Evolutionary conservation across 495 filamentous ascomycete genomes (phyloP), one percentile per base, ranked within the genome.

Genomic region (Hypomontagnella submonticulosa): DNA sequence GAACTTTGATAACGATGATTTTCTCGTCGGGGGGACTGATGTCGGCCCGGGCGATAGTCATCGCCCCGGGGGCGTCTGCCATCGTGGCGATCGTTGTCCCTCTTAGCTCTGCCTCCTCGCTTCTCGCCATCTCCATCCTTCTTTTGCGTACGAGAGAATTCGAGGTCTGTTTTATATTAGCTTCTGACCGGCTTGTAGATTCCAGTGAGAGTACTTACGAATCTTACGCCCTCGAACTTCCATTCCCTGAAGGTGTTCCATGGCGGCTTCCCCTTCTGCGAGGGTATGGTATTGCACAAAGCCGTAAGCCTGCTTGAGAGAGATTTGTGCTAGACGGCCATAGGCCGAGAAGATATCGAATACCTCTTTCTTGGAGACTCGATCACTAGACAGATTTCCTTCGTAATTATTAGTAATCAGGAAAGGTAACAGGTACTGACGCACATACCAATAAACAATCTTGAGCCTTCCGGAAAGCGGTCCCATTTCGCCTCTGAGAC

Each of bases 231-330:
- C 93, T 72, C 90, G 84, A 5, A 97, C 82, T 18, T 90, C 79
- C 18, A 85, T 84, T 4, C 90, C 92, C 76, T 98, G 91, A 62
- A 97, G 89, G 4, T 78, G 78, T 19, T 90, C 82, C 57, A 97
- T 82, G 11, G 93, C 92, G 23, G 81, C 79, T 59, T 85, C 80
- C 65, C 92, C 95, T 66, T 92, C 88, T 10, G 78, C 79, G 3
- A 86, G 78, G 34, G 92, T 91, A 54, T 96, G 82, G 62, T 94
- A 99, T 72, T 99, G 95, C 38, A 97, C 92, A 70, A 99, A 99
- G 3, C 95, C 95, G 77, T 97, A 99, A 1, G 93, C 93, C 74
- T 93, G 92, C 72, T 98, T 98, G 71, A 99, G 91, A 1, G 93
- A 97, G 37, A 99, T 92, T 73, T 99, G 95, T 2, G 94, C 94